phyloP scores from a whole-genome alignment of 495 filamentous ascomycete genomes.

The Viridothelium virens region DNA sequence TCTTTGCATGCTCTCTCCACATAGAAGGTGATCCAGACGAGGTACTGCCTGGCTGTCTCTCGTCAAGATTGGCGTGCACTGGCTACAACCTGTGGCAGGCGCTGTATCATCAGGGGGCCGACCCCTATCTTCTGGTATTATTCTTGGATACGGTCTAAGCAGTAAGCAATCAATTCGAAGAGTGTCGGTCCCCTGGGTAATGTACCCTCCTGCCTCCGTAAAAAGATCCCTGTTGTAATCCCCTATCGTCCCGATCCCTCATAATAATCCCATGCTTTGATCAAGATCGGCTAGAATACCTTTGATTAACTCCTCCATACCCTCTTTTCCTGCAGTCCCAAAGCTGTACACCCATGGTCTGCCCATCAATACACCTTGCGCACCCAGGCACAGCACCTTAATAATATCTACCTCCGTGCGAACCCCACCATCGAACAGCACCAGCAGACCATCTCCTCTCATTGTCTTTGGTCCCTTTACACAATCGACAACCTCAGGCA shows the following conservation, averaged over 20 bases:
- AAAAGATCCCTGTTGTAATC: neutral
- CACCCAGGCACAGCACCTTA: constrained; percentile 34
- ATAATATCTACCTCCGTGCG: constrained; percentile 30
- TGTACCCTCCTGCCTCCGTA: neutral
- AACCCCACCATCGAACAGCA: constrained; percentile 33
- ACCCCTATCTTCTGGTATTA: neutral
- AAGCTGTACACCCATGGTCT: constrained; percentile 32
- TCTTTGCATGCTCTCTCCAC: neutral
- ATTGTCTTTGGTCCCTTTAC: constrained; percentile 9
- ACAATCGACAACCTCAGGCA: constrained; percentile 30
- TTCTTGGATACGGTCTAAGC: neutral
- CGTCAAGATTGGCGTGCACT: no score
- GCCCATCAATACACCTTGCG: constrained; percentile 29
- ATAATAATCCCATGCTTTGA: neutral
- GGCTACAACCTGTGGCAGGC: no score
- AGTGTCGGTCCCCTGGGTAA: neutral
- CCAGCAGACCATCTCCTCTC: constrained; percentile 24
- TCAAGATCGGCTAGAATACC: constrained; percentile 19
- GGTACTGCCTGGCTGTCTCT: no score
- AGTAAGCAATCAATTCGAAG: neutral
- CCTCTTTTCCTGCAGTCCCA: constrained; percentile 23
- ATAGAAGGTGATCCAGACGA: no score
- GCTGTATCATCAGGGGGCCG: no score
- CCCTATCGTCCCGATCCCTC: neutral
- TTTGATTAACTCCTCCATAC: constrained; percentile 21